A percentile compares a stretch with the other conserved stretches of the same genome.
Conservation (phyloP, 345 rosid genomes). For the Citrus sinensis region DVS_A1.0 CM039166.1:6346001-6346500, state of each 20-base stretch:
- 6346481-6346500: too few relatives aligned
- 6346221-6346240: constrained; percentile 6
- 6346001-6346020: background rate
- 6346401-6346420: background rate
- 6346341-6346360: background rate
- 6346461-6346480: background rate
- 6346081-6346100: background rate
- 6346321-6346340: background rate
- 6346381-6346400: constrained; percentile 2
- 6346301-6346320: background rate
- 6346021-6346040: too few relatives aligned
- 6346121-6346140: too few relatives aligned
- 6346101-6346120: too few relatives aligned
- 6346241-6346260: constrained; percentile 1
- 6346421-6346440: constrained; percentile 6
- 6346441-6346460: background rate
- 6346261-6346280: background rate
- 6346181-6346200: background rate
- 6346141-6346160: background rate
- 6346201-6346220: background rate
- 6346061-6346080: background rate
- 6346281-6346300: background rate
- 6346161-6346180: constrained; percentile 5
- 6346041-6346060: too few relatives aligned
- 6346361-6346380: constrained; percentile 4